Conservation (phyloP, 495 filamentous ascomycete species). For the Podospora pseudocomata region DNA sequence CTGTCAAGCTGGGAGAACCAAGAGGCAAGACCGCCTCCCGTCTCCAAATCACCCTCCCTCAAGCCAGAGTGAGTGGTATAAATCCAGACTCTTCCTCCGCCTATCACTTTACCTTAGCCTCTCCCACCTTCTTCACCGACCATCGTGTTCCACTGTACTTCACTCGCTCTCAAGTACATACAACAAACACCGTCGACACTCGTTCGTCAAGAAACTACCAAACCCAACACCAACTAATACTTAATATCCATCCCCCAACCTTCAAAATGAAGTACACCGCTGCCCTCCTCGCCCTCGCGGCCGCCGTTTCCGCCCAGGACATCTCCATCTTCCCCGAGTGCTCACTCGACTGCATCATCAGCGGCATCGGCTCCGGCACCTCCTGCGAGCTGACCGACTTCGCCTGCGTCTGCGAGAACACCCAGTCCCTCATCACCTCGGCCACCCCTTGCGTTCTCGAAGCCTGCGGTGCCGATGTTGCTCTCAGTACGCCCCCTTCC, state of each 20-base stretch:
- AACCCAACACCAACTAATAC: background rate
- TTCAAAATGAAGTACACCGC: conserved; percentile 41
- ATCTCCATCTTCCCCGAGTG: conserved; percentile 40
- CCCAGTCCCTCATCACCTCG: conserved; percentile 27
- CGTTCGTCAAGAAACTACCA: background rate
- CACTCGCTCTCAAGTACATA: background rate
- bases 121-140: background rate
- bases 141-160: background rate
- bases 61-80: background rate
- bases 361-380: conserved; percentile 32
- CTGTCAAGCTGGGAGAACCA: background rate
- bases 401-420: conserved; percentile 43
- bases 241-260: conserved; percentile 10
- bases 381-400: conserved; percentile 38
- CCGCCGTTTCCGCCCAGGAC: conserved; percentile 36
- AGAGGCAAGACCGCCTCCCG: no score
- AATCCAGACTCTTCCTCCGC: background rate
- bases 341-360: conserved; percentile 38
- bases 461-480: conserved; percentile 34
- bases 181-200: background rate
- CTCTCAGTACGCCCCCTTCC: conserved; percentile 25
- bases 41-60: background rate
- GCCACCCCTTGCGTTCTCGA: conserved; percentile 40
- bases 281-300: conserved; percentile 36
- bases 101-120: background rate